A percentile compares a stretch with the other conserved stretches of the same genome.
phyloP scores from a whole-genome alignment of 78 protist species.

The Polysphondylium violaceum region DNA sequence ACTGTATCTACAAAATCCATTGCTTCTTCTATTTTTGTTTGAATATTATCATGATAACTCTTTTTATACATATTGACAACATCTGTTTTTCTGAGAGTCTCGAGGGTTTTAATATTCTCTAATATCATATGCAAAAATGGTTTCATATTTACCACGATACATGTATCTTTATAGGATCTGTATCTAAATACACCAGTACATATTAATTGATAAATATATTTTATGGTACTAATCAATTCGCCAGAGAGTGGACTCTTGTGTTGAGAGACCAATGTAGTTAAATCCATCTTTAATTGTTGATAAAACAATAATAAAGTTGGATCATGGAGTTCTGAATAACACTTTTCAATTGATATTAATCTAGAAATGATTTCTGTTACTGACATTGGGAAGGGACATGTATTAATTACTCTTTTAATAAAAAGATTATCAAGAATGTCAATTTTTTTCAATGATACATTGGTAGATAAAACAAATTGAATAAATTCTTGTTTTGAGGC shows the following conservation, averaged over 20 bases:
- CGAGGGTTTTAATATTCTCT: background rate
- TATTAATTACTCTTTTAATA: background rate
- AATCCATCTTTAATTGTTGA: background rate
- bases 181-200: background rate
- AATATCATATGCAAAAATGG: background rate
- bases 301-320: background rate
- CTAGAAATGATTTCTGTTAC: background rate
- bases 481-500: background rate
- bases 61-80: background rate
- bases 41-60: background rate
- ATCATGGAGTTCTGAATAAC: background rate
- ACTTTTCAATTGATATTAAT: background rate
- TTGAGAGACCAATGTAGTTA: background rate
- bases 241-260: background rate
- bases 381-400: background rate
- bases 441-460: no score
- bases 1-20: background rate
- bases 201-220: background rate
- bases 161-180: background rate
- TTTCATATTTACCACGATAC: background rate
- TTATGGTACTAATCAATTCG: background rate
- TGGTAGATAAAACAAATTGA: background rate
- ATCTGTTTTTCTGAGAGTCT: background rate
- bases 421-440: background rate
- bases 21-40: background rate